Base-by-base conservation (phyloP, 1,284 basidiomycete genomes). In the Cystobasidium slooffiae region DNA sequence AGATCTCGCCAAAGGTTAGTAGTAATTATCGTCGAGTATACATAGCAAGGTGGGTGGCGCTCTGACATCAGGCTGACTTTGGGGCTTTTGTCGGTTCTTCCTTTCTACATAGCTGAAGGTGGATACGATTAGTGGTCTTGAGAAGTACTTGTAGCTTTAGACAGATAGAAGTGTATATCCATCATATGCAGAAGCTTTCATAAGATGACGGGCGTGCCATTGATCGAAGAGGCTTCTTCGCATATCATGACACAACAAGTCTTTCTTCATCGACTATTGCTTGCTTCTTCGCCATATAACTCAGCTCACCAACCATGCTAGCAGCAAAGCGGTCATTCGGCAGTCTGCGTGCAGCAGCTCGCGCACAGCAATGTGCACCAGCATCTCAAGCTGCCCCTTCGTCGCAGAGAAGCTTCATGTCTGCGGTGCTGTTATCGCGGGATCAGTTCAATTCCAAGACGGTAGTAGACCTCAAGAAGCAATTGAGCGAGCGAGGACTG, bases 1-100 rank as follows among this genome's bases (percentile, higher is more conserved):
- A 81, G 44, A 83, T 83, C 20, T 83, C 82, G 10, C 76, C 79
- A 12, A 80, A 80, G 77, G 83, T 76, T 24, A 31, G 70, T 65
- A 31, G 31, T 31, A 31, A 31, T 31, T 31, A 5, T 31, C 31
- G 2, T 31, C 5, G 31, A 31, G 31, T 20, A 22, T 18, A 24
- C 12, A 31, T 18, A 16, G 10, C 31, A 14, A 12, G 20, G 10
- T 24, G n/a, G 20, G 10, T 24, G n/a, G 22, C 24, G 24, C 44
- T 16, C 44, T 12, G 41, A 7, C 24, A 24, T n/a, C 37, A 47
- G 22, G 16, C 18, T 14, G 64, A 31, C 64, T 49, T n/a, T 49
- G n/a, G n/a, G n/a, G n/a, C n/a, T n/a, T n/a, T n/a, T n/a, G n/a
- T n/a, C 6, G 46, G 46, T 6, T 14, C 46, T 49, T 3, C 12